phyloP scores from a whole-genome alignment of 306 rosid genomes.

The Acacia crassicarpa region DNA sequence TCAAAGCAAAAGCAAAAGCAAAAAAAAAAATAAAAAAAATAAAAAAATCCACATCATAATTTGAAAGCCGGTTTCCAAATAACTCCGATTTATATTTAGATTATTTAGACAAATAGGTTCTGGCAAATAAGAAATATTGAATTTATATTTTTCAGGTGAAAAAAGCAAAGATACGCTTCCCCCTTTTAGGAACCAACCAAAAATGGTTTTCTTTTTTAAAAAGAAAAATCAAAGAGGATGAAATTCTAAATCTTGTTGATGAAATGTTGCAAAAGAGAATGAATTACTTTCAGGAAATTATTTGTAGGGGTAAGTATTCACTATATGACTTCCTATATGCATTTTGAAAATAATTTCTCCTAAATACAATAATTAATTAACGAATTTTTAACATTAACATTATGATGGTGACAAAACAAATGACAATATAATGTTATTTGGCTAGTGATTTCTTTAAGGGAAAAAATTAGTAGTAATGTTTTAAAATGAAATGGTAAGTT shows the following conservation, averaged over 20 bases:
- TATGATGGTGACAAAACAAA: too few species aligned
- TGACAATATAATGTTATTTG: too few species aligned
- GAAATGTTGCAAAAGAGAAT: background rate
- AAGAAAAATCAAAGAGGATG: background rate
- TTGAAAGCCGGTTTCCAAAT: background rate
- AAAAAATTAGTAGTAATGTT: background rate
- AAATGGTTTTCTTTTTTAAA: too few species aligned
- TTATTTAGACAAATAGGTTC: too few species aligned
- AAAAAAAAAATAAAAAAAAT: too few species aligned
- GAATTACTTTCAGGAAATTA: background rate
- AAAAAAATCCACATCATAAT: background rate
- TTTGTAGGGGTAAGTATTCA: background rate
- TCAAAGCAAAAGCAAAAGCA: background rate
- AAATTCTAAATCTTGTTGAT: background rate
- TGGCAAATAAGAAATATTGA: background rate
- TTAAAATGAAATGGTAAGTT: background rate
- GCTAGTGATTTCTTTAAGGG: too few species aligned
- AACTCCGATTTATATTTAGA: background rate
- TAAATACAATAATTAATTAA: background rate
- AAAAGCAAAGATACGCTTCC: background rate
- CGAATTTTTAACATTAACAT: background rate
- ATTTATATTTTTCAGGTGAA: background rate
- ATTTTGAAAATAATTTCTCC: background rate
- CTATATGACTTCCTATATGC: background rate
- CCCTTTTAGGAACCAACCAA: background rate